These are phyloP conservation scores for Claviceps fusiformis DNA, from an alignment of 2,329 filamentous ascomycete species.

Conservation along the genomic window DNA sequence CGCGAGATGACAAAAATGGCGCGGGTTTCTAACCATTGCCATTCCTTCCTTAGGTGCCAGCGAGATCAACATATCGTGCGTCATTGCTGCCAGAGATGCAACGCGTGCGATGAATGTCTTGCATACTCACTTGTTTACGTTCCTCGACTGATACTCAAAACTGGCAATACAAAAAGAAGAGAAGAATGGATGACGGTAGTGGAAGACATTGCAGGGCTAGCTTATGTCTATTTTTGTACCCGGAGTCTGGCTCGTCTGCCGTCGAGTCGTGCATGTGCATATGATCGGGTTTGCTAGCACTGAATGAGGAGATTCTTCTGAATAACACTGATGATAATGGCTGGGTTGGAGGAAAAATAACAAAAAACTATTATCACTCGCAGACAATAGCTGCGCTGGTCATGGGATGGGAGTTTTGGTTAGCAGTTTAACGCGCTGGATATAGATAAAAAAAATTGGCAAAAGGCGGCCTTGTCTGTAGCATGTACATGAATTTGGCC, in stretches of 20 bases:
- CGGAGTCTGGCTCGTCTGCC: background rate
- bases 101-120: conserved; percentile 90
- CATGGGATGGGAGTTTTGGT: background rate
- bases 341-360: background rate
- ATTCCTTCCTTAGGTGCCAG: conserved; percentile 55
- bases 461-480: background rate
- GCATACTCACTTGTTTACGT: conserved; percentile 93
- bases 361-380: background rate
- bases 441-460: background rate
- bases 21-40: background rate
- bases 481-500: too few species aligned
- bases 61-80: conserved; percentile 98
- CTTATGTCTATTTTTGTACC: background rate
- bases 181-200: too few species aligned
- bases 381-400: background rate
- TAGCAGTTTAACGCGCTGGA: background rate
- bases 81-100: conserved; percentile 83
- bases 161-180: conserved; percentile 1
- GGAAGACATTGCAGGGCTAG: background rate
- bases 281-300: background rate
- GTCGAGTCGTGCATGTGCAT: background rate
- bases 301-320: background rate
- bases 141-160: conserved; percentile 51
- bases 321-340: background rate
- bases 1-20: background rate